A percentile compares a stretch with the other conserved stretches of the same genome.
phyloP scores from a whole-genome alignment of 805 yeast species.

The Hanseniaspora clermontiae region DNA sequence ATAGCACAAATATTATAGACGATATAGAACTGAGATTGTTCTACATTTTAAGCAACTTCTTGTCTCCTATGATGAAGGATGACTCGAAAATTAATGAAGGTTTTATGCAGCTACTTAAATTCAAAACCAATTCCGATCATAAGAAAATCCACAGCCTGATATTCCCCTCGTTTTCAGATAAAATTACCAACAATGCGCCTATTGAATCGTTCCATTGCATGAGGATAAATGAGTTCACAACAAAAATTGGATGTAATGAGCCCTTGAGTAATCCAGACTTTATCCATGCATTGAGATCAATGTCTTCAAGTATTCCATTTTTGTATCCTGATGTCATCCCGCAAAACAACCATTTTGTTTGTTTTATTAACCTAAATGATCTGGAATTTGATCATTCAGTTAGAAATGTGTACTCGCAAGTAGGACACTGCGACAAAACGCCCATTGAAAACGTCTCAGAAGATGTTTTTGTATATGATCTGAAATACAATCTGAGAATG shows the following conservation, averaged over 20 bases:
- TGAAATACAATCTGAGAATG: background rate
- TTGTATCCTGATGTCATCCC: slow-evolving; percentile 10
- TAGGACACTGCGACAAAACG: background rate
- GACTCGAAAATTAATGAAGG: background rate
- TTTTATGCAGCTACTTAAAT: background rate
- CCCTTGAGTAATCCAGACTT: slow-evolving; percentile 3
- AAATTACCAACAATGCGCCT: background rate
- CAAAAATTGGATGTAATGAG: background rate
- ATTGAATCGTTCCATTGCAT: slow-evolving; percentile 7
- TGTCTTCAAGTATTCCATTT: slow-evolving; percentile 8
- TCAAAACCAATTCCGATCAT: background rate
- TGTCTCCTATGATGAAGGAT: slow-evolving; percentile 6
- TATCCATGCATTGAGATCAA: slow-evolving; percentile 2
- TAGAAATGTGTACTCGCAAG: slow-evolving; percentile 1
- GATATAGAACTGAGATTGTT: slow-evolving; percentile 6
- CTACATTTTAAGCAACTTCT: background rate
- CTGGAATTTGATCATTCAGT: slow-evolving; percentile 2
- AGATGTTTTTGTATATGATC: background rate
- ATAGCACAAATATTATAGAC: background rate
- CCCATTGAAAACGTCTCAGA: background rate
- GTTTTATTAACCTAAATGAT: slow-evolving; percentile 6
- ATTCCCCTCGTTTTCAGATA: slow-evolving; percentile 7
- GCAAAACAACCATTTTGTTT: slow-evolving; percentile 9
- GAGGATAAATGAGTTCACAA: slow-evolving; percentile 4
- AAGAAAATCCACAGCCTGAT: background rate